phyloP scores from a whole-genome alignment of 371 early-diverging fungal species.

The Mucor sp. region DNA sequence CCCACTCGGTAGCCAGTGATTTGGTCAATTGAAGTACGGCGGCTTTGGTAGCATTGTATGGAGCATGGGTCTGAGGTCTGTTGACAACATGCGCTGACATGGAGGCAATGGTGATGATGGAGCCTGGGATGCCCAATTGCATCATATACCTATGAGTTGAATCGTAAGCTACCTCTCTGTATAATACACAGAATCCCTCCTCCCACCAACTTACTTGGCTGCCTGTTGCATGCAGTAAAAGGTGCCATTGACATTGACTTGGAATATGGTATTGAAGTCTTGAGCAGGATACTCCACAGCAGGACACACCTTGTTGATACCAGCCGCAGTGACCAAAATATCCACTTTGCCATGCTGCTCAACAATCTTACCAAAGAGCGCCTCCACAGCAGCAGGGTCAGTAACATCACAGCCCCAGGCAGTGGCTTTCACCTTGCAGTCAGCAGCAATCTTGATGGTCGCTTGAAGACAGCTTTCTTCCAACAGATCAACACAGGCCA shows the following conservation, averaged over 20 bases:
- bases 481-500: conserved; percentile 40
- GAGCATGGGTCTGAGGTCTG: conserved; percentile 39
- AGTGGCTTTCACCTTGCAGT: conserved; percentile 29
- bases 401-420: conserved; percentile 43
- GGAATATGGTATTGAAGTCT: conserved; percentile 24
- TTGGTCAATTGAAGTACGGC: conserved; percentile 46
- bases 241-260: conserved; percentile 33
- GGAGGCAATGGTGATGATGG: conserved; percentile 47
- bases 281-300: conserved; percentile 22
- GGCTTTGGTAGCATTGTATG: conserved; percentile 51
- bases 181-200: not conserved
- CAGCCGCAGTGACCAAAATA: conserved; percentile 93
- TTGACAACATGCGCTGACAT: conserved; percentile 48
- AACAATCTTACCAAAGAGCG: conserved; percentile 59
- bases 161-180: too few species aligned
- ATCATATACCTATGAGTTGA: conserved; percentile 54
- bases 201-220: conserved; percentile 13
- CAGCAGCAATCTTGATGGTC: conserved; percentile 16
- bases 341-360: conserved; percentile 87
- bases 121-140: conserved; percentile 23
- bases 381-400: conserved; percentile 82
- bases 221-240: conserved; percentile 43
- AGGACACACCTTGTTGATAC: conserved; percentile 51
- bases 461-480: conserved; percentile 26
- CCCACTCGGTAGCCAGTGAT: conserved; percentile 49